Conservation (phyloP, 305 asterid species). For the Fraxinus greggii region DNA sequence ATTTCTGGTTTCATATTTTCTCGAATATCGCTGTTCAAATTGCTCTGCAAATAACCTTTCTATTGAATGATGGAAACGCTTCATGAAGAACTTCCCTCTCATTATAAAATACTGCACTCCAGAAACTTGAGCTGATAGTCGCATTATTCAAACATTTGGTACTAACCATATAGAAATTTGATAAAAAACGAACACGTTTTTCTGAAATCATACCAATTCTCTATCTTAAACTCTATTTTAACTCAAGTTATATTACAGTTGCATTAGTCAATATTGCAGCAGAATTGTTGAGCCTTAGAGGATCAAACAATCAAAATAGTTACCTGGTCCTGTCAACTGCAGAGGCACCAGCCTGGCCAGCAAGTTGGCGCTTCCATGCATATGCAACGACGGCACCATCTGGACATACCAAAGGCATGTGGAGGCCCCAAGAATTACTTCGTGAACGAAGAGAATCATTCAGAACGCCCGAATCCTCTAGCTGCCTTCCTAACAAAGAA, state of each 20-base stretch:
- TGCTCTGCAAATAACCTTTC: neutral
- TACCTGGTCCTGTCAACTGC: constrained; percentile 97
- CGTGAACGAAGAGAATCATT: constrained; percentile 80
- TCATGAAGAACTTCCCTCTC: neutral
- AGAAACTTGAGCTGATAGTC: neutral
- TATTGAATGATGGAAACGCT: neutral
- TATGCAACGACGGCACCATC: constrained; percentile 98
- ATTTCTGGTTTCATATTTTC: neutral
- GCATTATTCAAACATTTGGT: neutral
- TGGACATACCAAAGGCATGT: constrained; percentile 96
- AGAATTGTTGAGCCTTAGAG: constrained; percentile 3
- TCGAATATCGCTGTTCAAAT: neutral
- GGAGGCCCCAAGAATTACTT: constrained; percentile 98
- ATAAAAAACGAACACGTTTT: neutral
- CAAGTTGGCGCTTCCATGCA: constrained; percentile 99
- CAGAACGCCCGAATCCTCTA: constrained; percentile 90
- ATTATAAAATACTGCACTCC: neutral
- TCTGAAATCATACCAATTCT: neutral
- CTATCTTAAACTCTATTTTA: neutral
- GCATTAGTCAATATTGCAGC: neutral
- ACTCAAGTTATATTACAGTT: neutral
- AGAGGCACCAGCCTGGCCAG: constrained; percentile 99
- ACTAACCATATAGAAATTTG: neutral
- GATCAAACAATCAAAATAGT: constrained; percentile 18
- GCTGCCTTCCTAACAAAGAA: constrained; percentile 62